A percentile compares a stretch with the other conserved stretches of the same genome.
These are phyloP conservation scores for Phalaenopsis equestris DNA, from an alignment of 106 monocot species.

Conservation along the genomic window DNA sequence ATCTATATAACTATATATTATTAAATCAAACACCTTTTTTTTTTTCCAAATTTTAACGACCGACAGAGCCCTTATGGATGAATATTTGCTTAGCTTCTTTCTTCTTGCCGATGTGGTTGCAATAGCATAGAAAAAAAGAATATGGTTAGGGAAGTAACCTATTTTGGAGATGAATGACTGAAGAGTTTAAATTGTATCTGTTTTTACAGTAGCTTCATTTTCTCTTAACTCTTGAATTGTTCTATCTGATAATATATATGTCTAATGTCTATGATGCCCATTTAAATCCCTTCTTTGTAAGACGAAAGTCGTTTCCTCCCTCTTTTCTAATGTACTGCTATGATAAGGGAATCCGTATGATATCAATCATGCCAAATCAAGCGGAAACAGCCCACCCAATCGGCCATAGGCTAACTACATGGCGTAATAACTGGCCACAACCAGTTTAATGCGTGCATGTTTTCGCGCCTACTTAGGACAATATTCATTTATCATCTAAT, in stretches of 20 bases:
- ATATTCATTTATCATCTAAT: no score
- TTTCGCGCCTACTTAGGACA: no score
- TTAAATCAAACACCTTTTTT: no score
- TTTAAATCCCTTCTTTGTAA: not conserved
- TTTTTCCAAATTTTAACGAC: no score
- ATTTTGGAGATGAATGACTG: not conserved
- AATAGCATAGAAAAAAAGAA: not conserved
- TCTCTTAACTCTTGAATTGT: not conserved
- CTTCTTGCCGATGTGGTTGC: not conserved
- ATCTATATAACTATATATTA: no score
- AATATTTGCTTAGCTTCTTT: not conserved
- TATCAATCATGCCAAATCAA: no score
- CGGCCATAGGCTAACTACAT: no score
- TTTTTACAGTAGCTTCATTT: not conserved
- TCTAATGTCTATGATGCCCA: not conserved
- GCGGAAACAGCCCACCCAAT: no score
- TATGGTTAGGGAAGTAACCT: not conserved
- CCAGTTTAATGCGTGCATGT: no score
- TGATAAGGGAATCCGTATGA: not conserved
- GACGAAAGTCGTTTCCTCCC: not conserved
- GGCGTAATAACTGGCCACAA: no score
- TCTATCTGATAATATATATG: not conserved
- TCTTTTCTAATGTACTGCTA: not conserved
- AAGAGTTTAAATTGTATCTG: not conserved
- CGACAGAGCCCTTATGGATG: not conserved